These are phyloP conservation scores for Quercus dentata DNA, from an alignment of 306 rosid species.

Conservation along the genomic window DNA sequence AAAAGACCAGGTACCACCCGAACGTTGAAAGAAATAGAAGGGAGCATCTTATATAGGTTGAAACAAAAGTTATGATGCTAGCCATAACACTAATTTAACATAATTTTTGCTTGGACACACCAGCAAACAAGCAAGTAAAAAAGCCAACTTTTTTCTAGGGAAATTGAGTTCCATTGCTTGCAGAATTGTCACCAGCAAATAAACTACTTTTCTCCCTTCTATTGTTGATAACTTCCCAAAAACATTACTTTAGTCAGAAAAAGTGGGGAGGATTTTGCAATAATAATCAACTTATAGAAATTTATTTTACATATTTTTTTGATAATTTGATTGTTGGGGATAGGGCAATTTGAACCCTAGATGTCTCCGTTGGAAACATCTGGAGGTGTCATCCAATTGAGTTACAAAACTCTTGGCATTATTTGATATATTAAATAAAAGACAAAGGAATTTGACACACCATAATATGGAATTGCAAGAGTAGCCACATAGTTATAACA, in stretches of 20 bases:
- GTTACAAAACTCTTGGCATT: no score
- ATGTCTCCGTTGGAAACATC: no score
- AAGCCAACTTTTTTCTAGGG: background rate
- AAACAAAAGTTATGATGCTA: background rate
- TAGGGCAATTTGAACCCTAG: no score
- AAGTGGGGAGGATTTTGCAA: background rate
- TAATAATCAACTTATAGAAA: background rate
- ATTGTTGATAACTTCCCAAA: background rate
- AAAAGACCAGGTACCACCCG: background rate
- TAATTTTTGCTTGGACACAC: background rate
- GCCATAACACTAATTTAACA: background rate
- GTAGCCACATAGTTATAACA: no score
- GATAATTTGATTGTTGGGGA: no score
- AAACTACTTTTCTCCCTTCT: background rate
- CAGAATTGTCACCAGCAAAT: background rate
- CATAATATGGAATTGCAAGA: no score
- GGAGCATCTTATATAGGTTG: background rate
- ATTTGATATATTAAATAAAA: no score
- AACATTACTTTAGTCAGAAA: background rate
- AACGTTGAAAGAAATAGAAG: background rate
- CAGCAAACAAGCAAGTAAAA: background rate
- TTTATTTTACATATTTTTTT: background rate
- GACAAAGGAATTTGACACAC: no score
- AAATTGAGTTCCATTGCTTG: background rate
- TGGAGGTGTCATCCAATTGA: no score